These are phyloP conservation scores for Nowakowskiella sp. DNA, from an alignment of 192 early-diverging fungal species.

Conservation along the genomic window DNA sequence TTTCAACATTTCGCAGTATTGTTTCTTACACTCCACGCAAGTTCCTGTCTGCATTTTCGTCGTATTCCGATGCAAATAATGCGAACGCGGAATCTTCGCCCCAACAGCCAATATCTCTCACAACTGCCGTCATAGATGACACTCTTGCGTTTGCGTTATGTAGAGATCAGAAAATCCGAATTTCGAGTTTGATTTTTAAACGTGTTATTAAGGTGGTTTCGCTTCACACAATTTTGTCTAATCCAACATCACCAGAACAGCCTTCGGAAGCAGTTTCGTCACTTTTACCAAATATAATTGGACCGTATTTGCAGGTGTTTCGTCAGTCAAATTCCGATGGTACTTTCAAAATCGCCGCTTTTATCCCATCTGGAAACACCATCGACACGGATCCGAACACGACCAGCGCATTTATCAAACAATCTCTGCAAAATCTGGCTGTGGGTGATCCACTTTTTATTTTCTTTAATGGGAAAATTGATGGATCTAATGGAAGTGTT, in stretches of 20 bases:
- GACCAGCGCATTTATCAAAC: too few relatives aligned
- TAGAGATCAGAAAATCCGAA: constrained; percentile 13
- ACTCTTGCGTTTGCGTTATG: constrained; percentile 4
- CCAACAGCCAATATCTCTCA: constrained; percentile 19
- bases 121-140: not conserved
- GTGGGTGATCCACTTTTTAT: constrained; percentile 1
- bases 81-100: not conserved
- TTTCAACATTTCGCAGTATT: too few relatives aligned
- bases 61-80: not conserved
- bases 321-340: too few relatives aligned
- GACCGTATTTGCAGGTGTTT: too few relatives aligned
- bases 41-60: constrained; percentile 5
- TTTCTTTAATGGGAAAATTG: not conserved
- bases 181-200: constrained; percentile 17
- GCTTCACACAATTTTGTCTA: constrained; percentile 1
- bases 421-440: too few relatives aligned
- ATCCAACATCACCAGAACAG: not conserved
- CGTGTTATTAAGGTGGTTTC: too few relatives aligned
- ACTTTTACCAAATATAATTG: not conserved
- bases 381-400: too few relatives aligned
- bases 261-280: not conserved
- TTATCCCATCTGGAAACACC: too few relatives aligned
- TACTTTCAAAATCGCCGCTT: too few relatives aligned
- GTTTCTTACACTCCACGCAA: constrained; percentile 9
- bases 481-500: too few relatives aligned